A percentile compares a stretch with the other conserved stretches of the same genome.
These are phyloP conservation scores for Elongisporangium undulatum DNA, from an alignment of 352 stramenopile genomes.

Conservation along the genomic window DNA sequence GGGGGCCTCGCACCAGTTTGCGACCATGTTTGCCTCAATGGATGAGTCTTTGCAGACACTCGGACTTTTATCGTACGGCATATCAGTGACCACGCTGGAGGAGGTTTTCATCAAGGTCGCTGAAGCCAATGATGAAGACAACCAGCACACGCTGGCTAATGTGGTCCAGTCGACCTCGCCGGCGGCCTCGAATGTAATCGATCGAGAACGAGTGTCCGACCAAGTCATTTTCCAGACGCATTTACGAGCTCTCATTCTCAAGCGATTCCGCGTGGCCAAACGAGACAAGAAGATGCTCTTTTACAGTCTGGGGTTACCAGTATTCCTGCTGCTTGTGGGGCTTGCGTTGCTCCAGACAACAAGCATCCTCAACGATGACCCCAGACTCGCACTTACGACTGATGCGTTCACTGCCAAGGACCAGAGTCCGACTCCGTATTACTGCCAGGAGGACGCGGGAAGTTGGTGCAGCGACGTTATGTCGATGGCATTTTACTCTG, in stretches of 20 bases:
- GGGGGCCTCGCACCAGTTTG: conserved; percentile 37
- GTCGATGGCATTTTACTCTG: conserved; percentile 26
- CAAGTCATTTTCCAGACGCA: conserved; percentile 28
- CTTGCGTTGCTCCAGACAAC: conserved; percentile 22
- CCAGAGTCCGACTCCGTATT: conserved; percentile 14
- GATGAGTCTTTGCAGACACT: conserved; percentile 38
- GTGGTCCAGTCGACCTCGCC: conserved; percentile 5
- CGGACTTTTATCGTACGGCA: conserved; percentile 40
- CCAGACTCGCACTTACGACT: conserved; percentile 11
- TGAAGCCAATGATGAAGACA: conserved; percentile 25
- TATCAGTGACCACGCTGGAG: conserved; percentile 86
- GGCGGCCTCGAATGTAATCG: conserved; percentile 11
- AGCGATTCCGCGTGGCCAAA: conserved; percentile 24
- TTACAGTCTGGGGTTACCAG: conserved; percentile 27
- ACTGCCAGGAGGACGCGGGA: conserved; percentile 12
- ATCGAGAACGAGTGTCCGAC: background rate
- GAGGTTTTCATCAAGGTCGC: conserved; percentile 82
- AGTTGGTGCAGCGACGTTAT: conserved; percentile 17
- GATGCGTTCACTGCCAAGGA: conserved; percentile 8
- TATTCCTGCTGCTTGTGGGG: conserved; percentile 28
- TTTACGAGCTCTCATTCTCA: conserved; percentile 25
- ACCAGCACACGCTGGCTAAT: conserved; percentile 38
- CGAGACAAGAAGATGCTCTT: conserved; percentile 24
- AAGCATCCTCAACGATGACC: conserved; percentile 14
- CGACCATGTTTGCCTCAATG: conserved; percentile 52